phyloP scores from a whole-genome alignment of 2,329 filamentous ascomycete genomes.

The Alternaria consortialis region DNA sequence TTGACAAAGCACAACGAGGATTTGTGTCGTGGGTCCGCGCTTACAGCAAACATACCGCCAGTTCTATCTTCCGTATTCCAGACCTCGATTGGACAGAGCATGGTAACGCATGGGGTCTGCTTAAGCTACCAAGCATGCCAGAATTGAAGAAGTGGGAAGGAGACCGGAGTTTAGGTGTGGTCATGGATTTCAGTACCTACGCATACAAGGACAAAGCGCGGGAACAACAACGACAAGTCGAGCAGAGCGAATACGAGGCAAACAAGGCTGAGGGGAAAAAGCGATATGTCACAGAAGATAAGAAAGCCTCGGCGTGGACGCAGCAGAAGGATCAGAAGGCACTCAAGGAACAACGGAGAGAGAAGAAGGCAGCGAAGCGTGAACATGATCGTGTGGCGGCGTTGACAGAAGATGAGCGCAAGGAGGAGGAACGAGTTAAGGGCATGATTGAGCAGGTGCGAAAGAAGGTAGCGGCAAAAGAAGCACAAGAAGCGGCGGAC shows the following conservation, averaged over 20 bases:
- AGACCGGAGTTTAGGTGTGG: slow-evolving; percentile 54
- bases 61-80: slow-evolving; percentile 84
- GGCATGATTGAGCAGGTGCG: slow-evolving; percentile 44
- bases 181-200: slow-evolving; percentile 52
- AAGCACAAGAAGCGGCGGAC: slow-evolving; percentile 36
- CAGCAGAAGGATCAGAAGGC: slow-evolving; percentile 48
- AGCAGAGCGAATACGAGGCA: slow-evolving; percentile 40
- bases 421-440: slow-evolving; percentile 47
- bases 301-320: slow-evolving; percentile 46
- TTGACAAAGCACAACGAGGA: slow-evolving; percentile 88
- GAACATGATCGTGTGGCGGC: slow-evolving; percentile 41
- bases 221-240: slow-evolving; percentile 52
- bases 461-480: slow-evolving; percentile 36
- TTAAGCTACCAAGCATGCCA: slow-evolving; percentile 92
- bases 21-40: slow-evolving; percentile 94
- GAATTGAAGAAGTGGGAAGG: slow-evolving; percentile 66
- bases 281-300: slow-evolving; percentile 36
- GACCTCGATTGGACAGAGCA: slow-evolving; percentile 88
- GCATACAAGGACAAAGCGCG: slow-evolving; percentile 57
- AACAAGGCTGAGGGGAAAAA: slow-evolving; percentile 34
- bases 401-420: slow-evolving; percentile 39
- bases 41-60: slow-evolving; percentile 89
- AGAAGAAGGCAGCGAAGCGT: slow-evolving; percentile 46
- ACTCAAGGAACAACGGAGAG: slow-evolving; percentile 42
- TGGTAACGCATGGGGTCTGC: slow-evolving; percentile 83